Evolutionary conservation across 2,329 filamentous ascomycete species (phyloP), one percentile per base, ranked within the genome.

Genomic region (Bipolaris victoriae): DNA sequence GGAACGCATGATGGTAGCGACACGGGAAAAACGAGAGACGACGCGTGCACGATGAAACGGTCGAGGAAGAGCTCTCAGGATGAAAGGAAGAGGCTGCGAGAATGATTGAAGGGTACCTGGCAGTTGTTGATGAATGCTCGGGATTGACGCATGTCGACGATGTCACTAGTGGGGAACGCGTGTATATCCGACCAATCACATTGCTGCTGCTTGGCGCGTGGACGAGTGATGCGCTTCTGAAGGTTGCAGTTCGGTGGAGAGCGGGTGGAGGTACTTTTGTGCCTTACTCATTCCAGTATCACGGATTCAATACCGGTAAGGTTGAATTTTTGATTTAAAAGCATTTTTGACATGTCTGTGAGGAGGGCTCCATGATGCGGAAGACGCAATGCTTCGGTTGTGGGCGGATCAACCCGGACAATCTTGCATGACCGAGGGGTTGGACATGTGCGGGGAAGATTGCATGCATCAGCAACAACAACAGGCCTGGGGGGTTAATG

Each of bases 161-260:
- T 67, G 63, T 66, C 65, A 66, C 58, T 26, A 55, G 64, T 60
- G 61, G 57, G 57, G 50, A 49, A 63, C 57, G 55, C 59, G 63
- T 49, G 50, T 11, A 16, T 54, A 55, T 61, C 64, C 61, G 64
- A 44, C 65, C 61, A 67, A 66, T 67, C 61, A 53, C 49, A 24
- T 16, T 24, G 33, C 39, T 7, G 49, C 29, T 44, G 31, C 45
- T 50, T 45, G 57, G 60, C 60, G 49, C 60, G 60, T 63, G 60
- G 37, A 41, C 33, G 16, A 33, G 41, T 33, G 33, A 39, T 45
- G 52, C 40, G 45, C 24, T 57, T 22, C 40, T 54, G 55, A 18
- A 44, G 44, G 48, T 29, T 46, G 16, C 29, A 20, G 43, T 20
- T 29, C 22, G 15, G 43, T 26, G 37, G 43, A 4, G 52, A 51